Percentiles rank a stretch among this genome's conserved stretches.
Evolutionary conservation across 148 eudicot species (phyloP).

Genomic region (Fallopia convolvulus): DNA sequence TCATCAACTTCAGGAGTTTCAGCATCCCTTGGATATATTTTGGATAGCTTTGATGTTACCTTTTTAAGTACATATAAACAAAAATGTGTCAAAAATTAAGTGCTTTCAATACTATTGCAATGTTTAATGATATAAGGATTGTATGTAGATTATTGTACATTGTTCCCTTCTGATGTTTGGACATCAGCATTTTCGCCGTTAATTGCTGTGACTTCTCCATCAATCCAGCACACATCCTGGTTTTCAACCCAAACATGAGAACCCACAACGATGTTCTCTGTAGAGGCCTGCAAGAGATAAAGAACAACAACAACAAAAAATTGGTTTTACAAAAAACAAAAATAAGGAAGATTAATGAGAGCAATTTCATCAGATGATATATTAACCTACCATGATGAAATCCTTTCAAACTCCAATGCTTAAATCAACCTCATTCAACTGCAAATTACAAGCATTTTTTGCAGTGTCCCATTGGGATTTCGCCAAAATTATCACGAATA

Average conservation of each 20-base stretch:
- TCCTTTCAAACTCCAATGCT: background rate
- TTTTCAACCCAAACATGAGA: conserved; percentile 63
- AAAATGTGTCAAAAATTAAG: background rate
- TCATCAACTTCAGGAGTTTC: conserved; percentile 94
- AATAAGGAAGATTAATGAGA: background rate
- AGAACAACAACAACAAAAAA: background rate
- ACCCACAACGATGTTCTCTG: conserved; percentile 44
- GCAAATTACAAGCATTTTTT: conserved; percentile 2
- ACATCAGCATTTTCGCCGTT: conserved; percentile 41
- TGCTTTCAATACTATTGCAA: background rate
- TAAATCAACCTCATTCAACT: background rate
- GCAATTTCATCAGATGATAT: background rate
- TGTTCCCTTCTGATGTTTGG: conserved; percentile 32
- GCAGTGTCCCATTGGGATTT: background rate
- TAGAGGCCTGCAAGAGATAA: conserved; percentile 30
- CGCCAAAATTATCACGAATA: background rate
- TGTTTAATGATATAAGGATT: background rate
- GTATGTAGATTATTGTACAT: conserved; percentile 17
- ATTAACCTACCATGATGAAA: conserved; percentile 6
- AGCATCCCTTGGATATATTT: conserved; percentile 65
- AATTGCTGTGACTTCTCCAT: conserved; percentile 43
- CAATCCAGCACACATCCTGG: conserved; percentile 44
- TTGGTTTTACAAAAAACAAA: too few species aligned
- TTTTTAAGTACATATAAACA: conserved; percentile 8
- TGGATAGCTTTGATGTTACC: conserved; percentile 46